Conservation (phyloP, 352 stramenopile species). For the Phytophthora capsici region DNA sequence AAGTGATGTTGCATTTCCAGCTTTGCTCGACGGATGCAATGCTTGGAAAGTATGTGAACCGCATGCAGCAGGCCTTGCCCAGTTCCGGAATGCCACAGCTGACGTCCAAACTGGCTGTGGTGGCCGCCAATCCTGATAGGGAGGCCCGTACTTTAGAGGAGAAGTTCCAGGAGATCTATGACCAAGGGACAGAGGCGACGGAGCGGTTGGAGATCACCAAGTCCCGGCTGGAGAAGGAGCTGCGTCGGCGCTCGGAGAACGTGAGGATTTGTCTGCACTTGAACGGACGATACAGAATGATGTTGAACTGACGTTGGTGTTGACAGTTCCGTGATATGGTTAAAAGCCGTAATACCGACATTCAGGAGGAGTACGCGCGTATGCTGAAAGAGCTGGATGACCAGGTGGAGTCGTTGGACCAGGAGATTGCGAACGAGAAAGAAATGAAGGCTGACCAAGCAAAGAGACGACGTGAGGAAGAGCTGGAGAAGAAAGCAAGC, state of each 20-base stretch:
- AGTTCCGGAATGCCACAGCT: constrained; percentile 56
- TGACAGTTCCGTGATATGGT: constrained; percentile 67
- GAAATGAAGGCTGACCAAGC: constrained; percentile 25
- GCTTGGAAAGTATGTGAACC: constrained; percentile 46
- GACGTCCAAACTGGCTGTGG: constrained; percentile 67
- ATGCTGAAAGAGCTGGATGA: constrained; percentile 81
- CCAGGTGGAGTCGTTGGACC: constrained; percentile 51
- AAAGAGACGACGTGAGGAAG: constrained; percentile 48
- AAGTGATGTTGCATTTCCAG: constrained; percentile 22
- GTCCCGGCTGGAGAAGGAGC: constrained; percentile 66
- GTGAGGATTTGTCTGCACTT: constrained; percentile 8
- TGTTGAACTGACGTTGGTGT: neutral
- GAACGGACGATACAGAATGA: neutral
- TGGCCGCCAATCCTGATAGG: constrained; percentile 43
- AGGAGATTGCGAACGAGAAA: constrained; percentile 59
- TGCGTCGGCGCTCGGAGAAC: constrained; percentile 58
- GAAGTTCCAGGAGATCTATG: constrained; percentile 62
- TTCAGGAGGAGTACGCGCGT: constrained; percentile 78
- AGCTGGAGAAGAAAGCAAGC: constrained; percentile 26
- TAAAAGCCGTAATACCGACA: constrained; percentile 72
- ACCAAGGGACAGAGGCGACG: constrained; percentile 62
- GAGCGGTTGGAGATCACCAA: constrained; percentile 76
- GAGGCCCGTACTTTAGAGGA: constrained; percentile 46
- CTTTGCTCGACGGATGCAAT: constrained; percentile 63
- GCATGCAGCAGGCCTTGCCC: constrained; percentile 50